Conservation (phyloP, 75 land plant species). For the Cupressus sempervirens region DNA sequence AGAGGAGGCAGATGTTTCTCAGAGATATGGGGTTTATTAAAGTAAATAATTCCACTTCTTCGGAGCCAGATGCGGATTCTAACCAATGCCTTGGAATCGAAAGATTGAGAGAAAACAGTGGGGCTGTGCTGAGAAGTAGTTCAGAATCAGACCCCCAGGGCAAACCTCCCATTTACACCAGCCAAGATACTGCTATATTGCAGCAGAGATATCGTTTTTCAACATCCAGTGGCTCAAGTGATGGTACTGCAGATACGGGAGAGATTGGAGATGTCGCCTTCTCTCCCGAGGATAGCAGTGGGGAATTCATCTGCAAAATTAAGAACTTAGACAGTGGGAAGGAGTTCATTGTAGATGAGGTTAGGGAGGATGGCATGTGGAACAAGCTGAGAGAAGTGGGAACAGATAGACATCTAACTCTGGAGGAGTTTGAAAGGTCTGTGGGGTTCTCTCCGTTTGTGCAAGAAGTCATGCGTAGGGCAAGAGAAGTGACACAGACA, state of each 20-base stretch:
- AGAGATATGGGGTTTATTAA: conserved; percentile 44
- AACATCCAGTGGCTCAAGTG: conserved; percentile 9
- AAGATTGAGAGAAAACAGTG: conserved; percentile 31
- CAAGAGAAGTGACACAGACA: conserved; percentile 11
- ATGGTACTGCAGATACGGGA: conserved; percentile 6
- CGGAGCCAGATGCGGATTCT: conserved; percentile 3
- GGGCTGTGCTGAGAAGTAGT: conserved; percentile 33
- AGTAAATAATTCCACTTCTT: neutral
- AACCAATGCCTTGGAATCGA: conserved; percentile 17
- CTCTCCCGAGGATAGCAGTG: neutral
- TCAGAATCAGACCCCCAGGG: neutral
- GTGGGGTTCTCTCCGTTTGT: conserved; percentile 46
- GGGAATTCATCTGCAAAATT: conserved; percentile 28
- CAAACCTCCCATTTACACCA: neutral
- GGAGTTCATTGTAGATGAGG: conserved; percentile 35
- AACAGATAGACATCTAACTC: conserved; percentile 31
- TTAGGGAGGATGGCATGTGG: conserved; percentile 29
- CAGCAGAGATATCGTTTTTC: conserved; percentile 20
- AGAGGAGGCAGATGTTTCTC: conserved; percentile 56
- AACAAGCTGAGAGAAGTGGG: conserved; percentile 41
- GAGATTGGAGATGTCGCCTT: neutral
- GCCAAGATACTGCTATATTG: conserved; percentile 15
- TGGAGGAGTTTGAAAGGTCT: conserved; percentile 47
- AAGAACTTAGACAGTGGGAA: conserved; percentile 52
- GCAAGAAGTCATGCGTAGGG: conserved; percentile 40